A percentile compares a stretch with the other conserved stretches of the same genome.
phyloP scores from a whole-genome alignment of 768 basidiomycete species.

The Favolaschia claudopus region DNA sequence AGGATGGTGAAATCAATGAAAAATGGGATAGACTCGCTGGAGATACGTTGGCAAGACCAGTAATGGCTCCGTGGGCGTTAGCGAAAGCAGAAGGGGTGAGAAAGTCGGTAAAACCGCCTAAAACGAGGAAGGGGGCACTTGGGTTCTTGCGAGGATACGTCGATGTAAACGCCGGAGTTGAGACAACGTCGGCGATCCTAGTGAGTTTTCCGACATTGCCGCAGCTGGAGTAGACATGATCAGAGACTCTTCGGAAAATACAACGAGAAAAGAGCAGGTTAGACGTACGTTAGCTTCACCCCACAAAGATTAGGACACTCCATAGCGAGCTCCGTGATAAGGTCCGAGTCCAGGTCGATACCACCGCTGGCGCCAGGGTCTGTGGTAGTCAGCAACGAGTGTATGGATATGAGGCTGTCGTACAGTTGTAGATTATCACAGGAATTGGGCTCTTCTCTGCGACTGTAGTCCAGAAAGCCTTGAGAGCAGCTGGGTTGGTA shows the following conservation, averaged over 20 bases:
- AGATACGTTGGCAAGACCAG: slow-evolving; percentile 85
- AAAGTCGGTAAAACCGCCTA: slow-evolving; percentile 89
- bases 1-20: slow-evolving; percentile 1
- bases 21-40: slow-evolving; percentile 55
- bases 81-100: slow-evolving; percentile 75
- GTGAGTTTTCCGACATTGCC: slow-evolving; percentile 93
- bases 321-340: slow-evolving; percentile 80
- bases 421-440: slow-evolving; percentile 89
- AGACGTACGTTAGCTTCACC: slow-evolving; percentile 85
- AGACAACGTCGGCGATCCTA: slow-evolving; percentile 76
- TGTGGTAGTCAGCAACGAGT: slow-evolving; percentile 38
- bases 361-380: slow-evolving; percentile 90
- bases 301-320: slow-evolving; percentile 83
- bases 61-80: slow-evolving; percentile 88
- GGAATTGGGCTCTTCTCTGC: slow-evolving; percentile 84
- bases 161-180: slow-evolving; percentile 60
- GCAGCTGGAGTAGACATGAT: slow-evolving; percentile 57
- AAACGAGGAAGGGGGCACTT: slow-evolving; percentile 77
- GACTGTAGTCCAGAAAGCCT: slow-evolving; percentile 81
- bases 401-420: slow-evolving; percentile 35
- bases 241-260: slow-evolving; percentile 19
- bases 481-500: slow-evolving; percentile 69
- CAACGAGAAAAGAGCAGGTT: neutral
- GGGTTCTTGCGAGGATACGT: slow-evolving; percentile 73
- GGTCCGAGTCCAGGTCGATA: slow-evolving; percentile 90